phyloP scores from a whole-genome alignment of 2,329 filamentous ascomycete species.

The Talaromyces sp. region DNA sequence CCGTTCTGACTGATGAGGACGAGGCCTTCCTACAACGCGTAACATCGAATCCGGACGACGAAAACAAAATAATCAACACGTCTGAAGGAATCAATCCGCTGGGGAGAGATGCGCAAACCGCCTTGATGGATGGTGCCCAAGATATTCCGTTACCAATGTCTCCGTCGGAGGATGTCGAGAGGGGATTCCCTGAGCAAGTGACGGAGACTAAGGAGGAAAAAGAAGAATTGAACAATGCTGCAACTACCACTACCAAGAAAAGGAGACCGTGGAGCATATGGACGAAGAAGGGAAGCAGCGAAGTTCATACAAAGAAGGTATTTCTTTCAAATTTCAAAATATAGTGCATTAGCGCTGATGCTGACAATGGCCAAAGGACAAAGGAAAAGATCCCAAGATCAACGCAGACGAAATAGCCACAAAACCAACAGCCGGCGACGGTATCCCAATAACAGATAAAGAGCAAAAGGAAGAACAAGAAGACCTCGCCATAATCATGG shows the following conservation, averaged over 20 bases:
- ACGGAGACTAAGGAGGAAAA: slow-evolving; percentile 17
- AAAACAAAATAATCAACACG: slow-evolving; percentile 10
- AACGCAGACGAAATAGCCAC: slow-evolving; percentile 28
- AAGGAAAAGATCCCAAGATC: slow-evolving; percentile 27
- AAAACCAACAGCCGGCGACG: slow-evolving; percentile 25
- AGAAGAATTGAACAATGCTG: not conserved
- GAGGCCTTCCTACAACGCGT: slow-evolving; percentile 55
- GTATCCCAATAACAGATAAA: slow-evolving; percentile 33
- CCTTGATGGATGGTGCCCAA: slow-evolving; percentile 45
- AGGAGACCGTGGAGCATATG: slow-evolving; percentile 24
- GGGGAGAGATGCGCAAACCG: slow-evolving; percentile 45
- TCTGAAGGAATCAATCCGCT: not conserved
- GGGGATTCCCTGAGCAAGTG: slow-evolving; percentile 22
- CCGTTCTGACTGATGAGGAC: slow-evolving; percentile 59
- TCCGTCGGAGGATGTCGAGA: slow-evolving; percentile 42
- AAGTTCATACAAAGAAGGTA: slow-evolving; percentile 20
- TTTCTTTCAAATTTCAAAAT: not conserved
- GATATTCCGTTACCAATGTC: slow-evolving; percentile 51
- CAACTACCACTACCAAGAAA: slow-evolving; percentile 10
- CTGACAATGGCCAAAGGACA: not conserved
- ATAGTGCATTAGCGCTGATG: not conserved
- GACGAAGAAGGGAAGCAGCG: slow-evolving; percentile 34
- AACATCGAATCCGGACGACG: slow-evolving; percentile 41
- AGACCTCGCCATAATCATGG: slow-evolving; percentile 75
- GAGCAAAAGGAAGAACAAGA: slow-evolving; percentile 58